Evolutionary conservation across 1,284 basidiomycete species (phyloP).

Genomic region (Leccinum fallax): DNA sequence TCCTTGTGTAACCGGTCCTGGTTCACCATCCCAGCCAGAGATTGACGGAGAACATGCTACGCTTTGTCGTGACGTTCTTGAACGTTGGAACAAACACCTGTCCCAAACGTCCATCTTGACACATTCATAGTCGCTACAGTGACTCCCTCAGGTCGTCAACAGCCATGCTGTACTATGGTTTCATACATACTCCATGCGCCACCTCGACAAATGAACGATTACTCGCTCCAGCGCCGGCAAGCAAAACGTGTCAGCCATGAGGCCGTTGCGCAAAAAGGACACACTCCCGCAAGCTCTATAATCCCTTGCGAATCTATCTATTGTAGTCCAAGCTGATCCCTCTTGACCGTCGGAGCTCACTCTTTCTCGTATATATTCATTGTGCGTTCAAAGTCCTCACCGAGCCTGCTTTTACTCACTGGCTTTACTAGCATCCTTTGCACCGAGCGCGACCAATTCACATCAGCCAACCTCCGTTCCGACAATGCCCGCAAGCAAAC

Average conservation of each 20-base stretch:
- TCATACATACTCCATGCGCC: constrained; percentile 21
- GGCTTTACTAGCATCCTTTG: neutral
- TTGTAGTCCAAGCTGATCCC: constrained; percentile 22
- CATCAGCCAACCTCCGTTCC: constrained; percentile 16
- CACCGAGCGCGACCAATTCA: constrained; percentile 13
- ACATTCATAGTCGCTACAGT: neutral
- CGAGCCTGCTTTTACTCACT: constrained; percentile 14
- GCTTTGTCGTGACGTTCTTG: neutral
- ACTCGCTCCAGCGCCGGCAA: constrained; percentile 31
- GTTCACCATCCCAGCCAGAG: constrained; percentile 1
- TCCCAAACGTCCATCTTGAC: neutral
- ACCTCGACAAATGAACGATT: constrained; percentile 27
- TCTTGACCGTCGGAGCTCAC: constrained; percentile 25
- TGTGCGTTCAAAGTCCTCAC: constrained; percentile 16
- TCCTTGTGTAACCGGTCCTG: constrained; percentile 6
- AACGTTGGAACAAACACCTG: neutral
- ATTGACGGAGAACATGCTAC: neutral
- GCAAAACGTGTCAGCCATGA: constrained; percentile 38
- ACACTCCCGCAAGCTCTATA: constrained; percentile 24
- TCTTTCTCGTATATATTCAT: constrained; percentile 33
- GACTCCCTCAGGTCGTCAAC: neutral
- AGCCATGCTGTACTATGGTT: constrained; percentile 10
- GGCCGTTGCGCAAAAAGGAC: constrained; percentile 25
- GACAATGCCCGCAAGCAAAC: constrained; percentile 32
- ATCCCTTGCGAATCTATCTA: constrained; percentile 29